These are phyloP conservation scores for Vanderwaltozyma tropicalis DNA, from an alignment of 805 yeast genomes.

Conservation along the genomic window DNA sequence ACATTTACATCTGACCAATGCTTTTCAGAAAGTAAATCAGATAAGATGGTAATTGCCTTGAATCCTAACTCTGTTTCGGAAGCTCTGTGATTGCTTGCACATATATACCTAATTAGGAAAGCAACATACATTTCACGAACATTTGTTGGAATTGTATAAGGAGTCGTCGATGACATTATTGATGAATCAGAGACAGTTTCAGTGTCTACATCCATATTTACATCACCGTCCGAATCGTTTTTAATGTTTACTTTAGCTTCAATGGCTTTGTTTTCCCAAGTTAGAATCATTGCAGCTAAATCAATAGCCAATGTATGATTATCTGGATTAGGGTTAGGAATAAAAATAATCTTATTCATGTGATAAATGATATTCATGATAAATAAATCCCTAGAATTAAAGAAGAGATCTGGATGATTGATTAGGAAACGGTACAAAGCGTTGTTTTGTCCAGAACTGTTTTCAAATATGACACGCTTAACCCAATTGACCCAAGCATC, in stretches of 20 bases:
- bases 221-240: slow-evolving; percentile 20
- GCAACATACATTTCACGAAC: slow-evolving; percentile 87
- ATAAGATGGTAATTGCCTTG: slow-evolving; percentile 68
- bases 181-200: neutral
- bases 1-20: slow-evolving; percentile 89
- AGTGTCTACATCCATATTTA: slow-evolving; percentile 18
- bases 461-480: slow-evolving; percentile 81
- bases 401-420: slow-evolving; percentile 75
- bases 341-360: slow-evolving; percentile 78
- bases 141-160: slow-evolving; percentile 41
- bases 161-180: no score
- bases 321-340: slow-evolving; percentile 67
- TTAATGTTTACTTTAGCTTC: slow-evolving; percentile 4
- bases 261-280: slow-evolving; percentile 64
- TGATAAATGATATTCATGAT: slow-evolving; percentile 82
- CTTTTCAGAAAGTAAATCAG: slow-evolving; percentile 56
- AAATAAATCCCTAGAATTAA: slow-evolving; percentile 77
- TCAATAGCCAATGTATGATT: slow-evolving; percentile 83
- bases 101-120: slow-evolving; percentile 75
- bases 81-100: slow-evolving; percentile 76
- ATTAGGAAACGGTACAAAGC: slow-evolving; percentile 84
- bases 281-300: slow-evolving; percentile 70
- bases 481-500: slow-evolving; percentile 88
- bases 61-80: slow-evolving; percentile 76
- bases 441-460: slow-evolving; percentile 75